Conservation (phyloP, 805 yeast species). For the Saccharomycopsis sp. region DNA sequence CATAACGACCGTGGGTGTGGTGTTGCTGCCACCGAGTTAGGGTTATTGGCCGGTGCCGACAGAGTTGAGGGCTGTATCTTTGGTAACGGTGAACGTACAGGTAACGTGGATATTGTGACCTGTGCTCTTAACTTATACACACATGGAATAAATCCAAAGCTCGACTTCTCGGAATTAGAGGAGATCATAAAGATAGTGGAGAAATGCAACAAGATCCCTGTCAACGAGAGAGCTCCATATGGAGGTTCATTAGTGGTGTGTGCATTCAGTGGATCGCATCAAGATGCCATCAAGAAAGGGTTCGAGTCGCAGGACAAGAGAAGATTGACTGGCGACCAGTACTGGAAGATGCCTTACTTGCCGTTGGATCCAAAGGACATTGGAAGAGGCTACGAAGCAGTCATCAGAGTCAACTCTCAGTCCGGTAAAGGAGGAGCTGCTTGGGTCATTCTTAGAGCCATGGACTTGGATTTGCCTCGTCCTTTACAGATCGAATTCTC, state of each 20-base stretch:
- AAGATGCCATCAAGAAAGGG: conserved; percentile 66
- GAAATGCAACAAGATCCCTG: conserved; percentile 71
- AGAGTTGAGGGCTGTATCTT: conserved; percentile 79
- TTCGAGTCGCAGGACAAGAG: conserved; percentile 48
- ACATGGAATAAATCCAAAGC: conserved; percentile 64
- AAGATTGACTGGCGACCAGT: conserved; percentile 39
- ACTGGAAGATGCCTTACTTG: conserved; percentile 69
- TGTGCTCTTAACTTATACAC: conserved; percentile 74
- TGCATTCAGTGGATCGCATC: conserved; percentile 73
- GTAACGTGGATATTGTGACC: conserved; percentile 73
- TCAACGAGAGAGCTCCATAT: conserved; percentile 71
- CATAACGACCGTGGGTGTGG: conserved; percentile 83
- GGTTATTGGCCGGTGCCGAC: conserved; percentile 77
- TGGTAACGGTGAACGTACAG: conserved; percentile 83
- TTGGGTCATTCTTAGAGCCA: conserved; percentile 65
- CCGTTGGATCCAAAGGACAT: conserved; percentile 79
- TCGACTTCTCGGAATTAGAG: conserved; percentile 66
- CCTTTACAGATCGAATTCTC: conserved; percentile 64
- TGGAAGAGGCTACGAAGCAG: conserved; percentile 77
- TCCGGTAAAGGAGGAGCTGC: conserved; percentile 90
- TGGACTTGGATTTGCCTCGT: conserved; percentile 72
- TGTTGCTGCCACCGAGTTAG: conserved; percentile 76
- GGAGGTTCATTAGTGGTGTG: conserved; percentile 74
- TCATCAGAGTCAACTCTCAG: conserved; percentile 77
- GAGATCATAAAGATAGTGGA: conserved; percentile 63